Base-by-base conservation (phyloP, 129 eudicot genomes). In the Centaurea solstitialis region DNA sequence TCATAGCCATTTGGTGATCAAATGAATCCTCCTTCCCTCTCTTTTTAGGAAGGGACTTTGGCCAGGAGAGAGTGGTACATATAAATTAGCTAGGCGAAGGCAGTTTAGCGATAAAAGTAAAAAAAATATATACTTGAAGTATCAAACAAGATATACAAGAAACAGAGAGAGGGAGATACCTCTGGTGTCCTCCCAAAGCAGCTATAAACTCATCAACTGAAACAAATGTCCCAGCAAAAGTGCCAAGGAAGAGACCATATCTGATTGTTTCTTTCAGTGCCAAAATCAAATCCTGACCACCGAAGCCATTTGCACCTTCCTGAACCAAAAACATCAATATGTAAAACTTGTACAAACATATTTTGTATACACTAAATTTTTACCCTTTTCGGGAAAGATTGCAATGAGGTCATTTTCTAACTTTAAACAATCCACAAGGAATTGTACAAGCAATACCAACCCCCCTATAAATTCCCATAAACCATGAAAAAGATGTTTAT, bases 181-280 rank as follows among this genome's bases (percentile, higher is more conserved):
- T 93, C 10, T 85, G 90, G 82, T 96, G 97, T 68, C 99, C 99
- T 50, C 98, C 97, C 70, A 88, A 74, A 71, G 94, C 91, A 82
- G 98, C 91, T 75, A 96, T 87, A 66, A 87, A 62, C 78, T 96
- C 99, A 81, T 96, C 99, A 50, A 96, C 92, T 6, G 99, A 89
- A 70, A 93, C 97, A 86, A 93, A 96, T 66, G 99, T 96, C 68
- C 99, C 99, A 45, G 99, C 97, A 85, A 91, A 96, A 39, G 97
- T 87, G 45, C 99, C 99, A 35, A 96, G 98, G 57, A 96, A 96
- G 15, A 96, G 87, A 76, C 99, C 99, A 37, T 96, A 96, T 91
- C 99, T 88, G 70, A 93, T 62, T 18, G 99, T 96, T 74, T 96
- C 99, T 79, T 88, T 93, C 41, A 93, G 68, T 6, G 96, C 97